These are phyloP conservation scores for Zostera marina DNA, from an alignment of 116 monocot genomes.

Conservation along the genomic window DNA sequence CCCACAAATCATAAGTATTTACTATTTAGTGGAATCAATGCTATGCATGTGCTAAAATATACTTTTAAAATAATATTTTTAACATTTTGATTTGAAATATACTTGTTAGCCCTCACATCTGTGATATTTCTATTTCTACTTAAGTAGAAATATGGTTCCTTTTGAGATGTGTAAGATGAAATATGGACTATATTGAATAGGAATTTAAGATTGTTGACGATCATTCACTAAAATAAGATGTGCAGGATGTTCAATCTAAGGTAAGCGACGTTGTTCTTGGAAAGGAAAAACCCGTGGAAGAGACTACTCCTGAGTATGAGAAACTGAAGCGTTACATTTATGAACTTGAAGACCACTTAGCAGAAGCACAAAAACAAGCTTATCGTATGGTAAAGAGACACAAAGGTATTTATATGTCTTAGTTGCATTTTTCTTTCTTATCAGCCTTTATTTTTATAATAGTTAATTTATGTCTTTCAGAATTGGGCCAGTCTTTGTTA, in stretches of 20 bases:
- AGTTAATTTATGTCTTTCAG: constrained; percentile 13
- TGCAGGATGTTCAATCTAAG: constrained; percentile 87
- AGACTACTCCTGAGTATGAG: constrained; percentile 86
- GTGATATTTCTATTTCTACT: too few relatives aligned
- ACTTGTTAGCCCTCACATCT: too few relatives aligned
- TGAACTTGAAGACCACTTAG: constrained; percentile 79
- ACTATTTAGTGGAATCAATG: neutral
- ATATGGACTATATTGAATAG: neutral
- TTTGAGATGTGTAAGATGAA: neutral
- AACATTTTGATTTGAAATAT: neutral
- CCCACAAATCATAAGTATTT: neutral
- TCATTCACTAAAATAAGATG: neutral
- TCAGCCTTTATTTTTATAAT: neutral
- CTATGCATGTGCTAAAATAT: neutral
- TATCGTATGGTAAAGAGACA: constrained; percentile 90
- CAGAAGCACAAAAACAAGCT: constrained; percentile 95
- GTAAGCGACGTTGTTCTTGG: constrained; percentile 96
- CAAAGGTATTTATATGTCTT: constrained; percentile 31
- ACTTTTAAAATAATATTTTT: neutral
- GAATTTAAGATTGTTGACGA: neutral
- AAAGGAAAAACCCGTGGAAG: constrained; percentile 96
- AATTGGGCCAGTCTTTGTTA: constrained; percentile 71
- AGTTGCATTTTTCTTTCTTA: neutral
- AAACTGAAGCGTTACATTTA: constrained; percentile 82
- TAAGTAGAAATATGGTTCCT: neutral